Percentiles rank a stretch among this genome's conserved stretches.
These are phyloP conservation scores for Eutrema heterophyllum DNA, from an alignment of 345 rosid species.

Conservation along the genomic window DNA sequence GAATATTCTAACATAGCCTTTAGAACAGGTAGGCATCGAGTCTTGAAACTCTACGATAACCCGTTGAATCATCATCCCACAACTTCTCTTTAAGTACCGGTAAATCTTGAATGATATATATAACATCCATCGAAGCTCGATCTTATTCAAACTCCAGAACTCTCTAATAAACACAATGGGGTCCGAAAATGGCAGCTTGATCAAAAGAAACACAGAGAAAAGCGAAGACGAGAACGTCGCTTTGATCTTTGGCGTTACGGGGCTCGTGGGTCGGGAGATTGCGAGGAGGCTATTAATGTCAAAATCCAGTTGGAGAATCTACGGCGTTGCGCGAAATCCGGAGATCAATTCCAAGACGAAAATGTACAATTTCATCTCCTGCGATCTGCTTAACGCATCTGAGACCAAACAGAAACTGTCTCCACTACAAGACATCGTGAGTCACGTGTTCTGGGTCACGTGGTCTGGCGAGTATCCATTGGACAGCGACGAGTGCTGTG, in stretches of 20 bases:
- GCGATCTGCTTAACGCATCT: conserved; percentile 56
- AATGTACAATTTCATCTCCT: conserved; percentile 61
- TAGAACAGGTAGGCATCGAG: conserved; percentile 30
- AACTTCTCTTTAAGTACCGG: background rate
- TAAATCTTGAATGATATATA: background rate
- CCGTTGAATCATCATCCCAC: conserved; percentile 19
- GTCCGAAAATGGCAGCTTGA: conserved; percentile 24
- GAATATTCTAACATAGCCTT: conserved; percentile 16
- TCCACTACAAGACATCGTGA: conserved; percentile 41
- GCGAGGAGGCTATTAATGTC: conserved; percentile 43
- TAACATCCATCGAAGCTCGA: background rate
- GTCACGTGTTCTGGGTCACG: conserved; percentile 82
- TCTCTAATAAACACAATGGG: conserved; percentile 32
- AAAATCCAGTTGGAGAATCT: conserved; percentile 65
- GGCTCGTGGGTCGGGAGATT: conserved; percentile 82
- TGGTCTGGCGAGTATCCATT: conserved; percentile 64
- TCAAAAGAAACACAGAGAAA: background rate
- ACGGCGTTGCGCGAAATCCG: conserved; percentile 67
- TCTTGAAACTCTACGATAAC: conserved; percentile 21
- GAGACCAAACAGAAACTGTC: conserved; percentile 51
- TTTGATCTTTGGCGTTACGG: conserved; percentile 74
- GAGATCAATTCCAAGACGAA: conserved; percentile 37
- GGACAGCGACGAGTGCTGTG: conserved; percentile 56
- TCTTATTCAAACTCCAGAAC: background rate
- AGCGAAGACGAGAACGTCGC: conserved; percentile 45